Base-by-base conservation (phyloP, 352 stramenopile genomes). In the Halophytophthora polymorphica region DNA sequence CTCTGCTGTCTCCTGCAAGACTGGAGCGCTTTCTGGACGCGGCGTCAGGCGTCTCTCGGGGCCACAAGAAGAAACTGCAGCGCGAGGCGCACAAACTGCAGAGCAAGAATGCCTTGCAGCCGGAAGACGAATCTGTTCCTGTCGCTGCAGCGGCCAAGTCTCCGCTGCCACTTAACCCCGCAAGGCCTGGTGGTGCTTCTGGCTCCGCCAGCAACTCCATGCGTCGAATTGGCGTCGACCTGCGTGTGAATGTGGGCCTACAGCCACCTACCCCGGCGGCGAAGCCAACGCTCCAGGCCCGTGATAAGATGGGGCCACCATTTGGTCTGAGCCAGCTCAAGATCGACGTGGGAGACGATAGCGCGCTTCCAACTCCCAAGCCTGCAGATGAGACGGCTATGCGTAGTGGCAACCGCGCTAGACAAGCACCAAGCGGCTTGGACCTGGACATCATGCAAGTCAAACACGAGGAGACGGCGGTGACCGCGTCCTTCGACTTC, bases 401-500 rank as follows among this genome's bases (percentile, higher is more conserved):
- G 25, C 41, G 41, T 34, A 45, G 45, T 13, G 50, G 19, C 42
- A 25, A 19, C n/a, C 58, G 57, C 3, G 69, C 59, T 6, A 66
- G 75, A 55, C 70, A 83, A 25, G 58, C 44, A 3, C 62, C 83
- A 12, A 64, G 66, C 12, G 69, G 56, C 21, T 49, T 93, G 4
- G 76, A 87, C 25, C 52, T 93, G 39, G 74, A 90, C 55, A 86
- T 88, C 50, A 39, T 64, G 14, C 66, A 85, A 41, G 63, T 88
- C 0, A 84, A 83, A 52, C 73, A 70, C 39, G 77, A 89, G 28
- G 73, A 80, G 33, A 74, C 72, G 28, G 62, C 65, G 0, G 63
- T 90, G 11, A 74, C 73, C 19, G 77, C 79, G 6, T 90, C 79
- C 0, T 93, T 90, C 63, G 83, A 93, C 52, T 93, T 93, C 37